Percentiles rank a stretch among this genome's conserved stretches.
phyloP scores from a whole-genome alignment of 495 filamentous ascomycete species.

The Talaromyces stipitatus region DNA sequence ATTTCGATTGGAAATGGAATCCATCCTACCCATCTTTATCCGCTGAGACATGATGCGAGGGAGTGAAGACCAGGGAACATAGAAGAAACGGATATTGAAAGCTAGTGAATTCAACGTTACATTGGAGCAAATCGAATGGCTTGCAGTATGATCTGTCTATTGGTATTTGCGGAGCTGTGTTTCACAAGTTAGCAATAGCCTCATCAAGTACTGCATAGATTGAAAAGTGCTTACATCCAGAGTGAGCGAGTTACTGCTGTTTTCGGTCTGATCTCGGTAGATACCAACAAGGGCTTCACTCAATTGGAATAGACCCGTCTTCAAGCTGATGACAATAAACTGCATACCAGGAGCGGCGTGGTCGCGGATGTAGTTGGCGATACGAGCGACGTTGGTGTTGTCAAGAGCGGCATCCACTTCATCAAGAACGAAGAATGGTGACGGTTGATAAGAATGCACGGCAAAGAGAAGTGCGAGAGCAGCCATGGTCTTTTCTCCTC shows the following conservation, averaged over 20 bases:
- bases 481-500: constrained; percentile 98
- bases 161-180: constrained; percentile 41
- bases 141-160: constrained; percentile 11
- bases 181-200: constrained; percentile 4
- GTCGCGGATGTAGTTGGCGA: constrained; percentile 88
- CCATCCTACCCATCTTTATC: background rate
- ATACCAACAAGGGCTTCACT: constrained; percentile 92
- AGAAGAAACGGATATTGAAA: background rate
- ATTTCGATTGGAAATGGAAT: no score
- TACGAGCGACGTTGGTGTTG: constrained; percentile 90
- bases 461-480: constrained; percentile 92
- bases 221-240: constrained; percentile 72
- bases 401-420: constrained; percentile 97
- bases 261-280: constrained; percentile 87
- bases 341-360: constrained; percentile 97
- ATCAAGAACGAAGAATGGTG: constrained; percentile 95
- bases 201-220: background rate
- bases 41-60: background rate
- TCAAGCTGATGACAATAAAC: constrained; percentile 95
- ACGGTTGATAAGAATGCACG: constrained; percentile 89
- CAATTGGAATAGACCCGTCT: constrained; percentile 87
- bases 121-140: background rate
- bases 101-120: background rate
- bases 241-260: constrained; percentile 80
- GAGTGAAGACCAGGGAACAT: background rate